A percentile compares a stretch with the other conserved stretches of the same genome.
Evolutionary conservation across 192 early-diverging fungal genomes (phyloP).

Genomic region (Mortierella hygrophila): DNA sequence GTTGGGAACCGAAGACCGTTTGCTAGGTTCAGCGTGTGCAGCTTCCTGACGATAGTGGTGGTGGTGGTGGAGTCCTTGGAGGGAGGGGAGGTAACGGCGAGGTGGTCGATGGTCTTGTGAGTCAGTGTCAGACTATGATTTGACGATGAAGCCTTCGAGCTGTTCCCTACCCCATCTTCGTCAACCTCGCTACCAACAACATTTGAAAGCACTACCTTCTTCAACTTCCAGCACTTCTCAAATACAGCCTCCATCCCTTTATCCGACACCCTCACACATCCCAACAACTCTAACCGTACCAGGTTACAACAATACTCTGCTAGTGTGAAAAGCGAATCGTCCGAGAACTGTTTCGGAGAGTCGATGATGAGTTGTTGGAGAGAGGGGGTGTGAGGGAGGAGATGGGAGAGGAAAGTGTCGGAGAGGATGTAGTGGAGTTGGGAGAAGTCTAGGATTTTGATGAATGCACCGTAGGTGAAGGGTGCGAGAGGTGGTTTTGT

Average conservation of each 20-base stretch:
- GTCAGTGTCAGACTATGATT: not conserved
- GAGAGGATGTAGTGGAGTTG: constrained; percentile 53
- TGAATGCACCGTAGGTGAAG: constrained; percentile 17
- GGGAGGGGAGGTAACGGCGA: not conserved
- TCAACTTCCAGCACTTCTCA: not conserved
- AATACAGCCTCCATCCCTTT: constrained; percentile 9
- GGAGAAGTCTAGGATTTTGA: constrained; percentile 43
- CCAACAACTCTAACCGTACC: constrained; percentile 13
- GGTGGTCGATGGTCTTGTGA: constrained; percentile 2
- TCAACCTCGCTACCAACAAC: not conserved
- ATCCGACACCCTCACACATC: constrained; percentile 35
- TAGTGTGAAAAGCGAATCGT: constrained; percentile 22
- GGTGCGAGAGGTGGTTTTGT: not conserved
- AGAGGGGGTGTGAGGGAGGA: constrained; percentile 22
- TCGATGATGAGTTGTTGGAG: constrained; percentile 20
- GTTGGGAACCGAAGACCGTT: not conserved
- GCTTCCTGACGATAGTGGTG: not conserved
- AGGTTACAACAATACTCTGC: constrained; percentile 11
- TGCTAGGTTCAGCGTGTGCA: not conserved
- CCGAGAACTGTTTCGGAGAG: constrained; percentile 51
- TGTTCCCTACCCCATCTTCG: not conserved
- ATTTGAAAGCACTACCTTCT: not conserved
- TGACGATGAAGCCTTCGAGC: not conserved
- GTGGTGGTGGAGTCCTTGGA: not conserved
- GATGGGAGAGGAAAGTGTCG: constrained; percentile 33